Base-by-base conservation (phyloP, 2,329 filamentous ascomycete species). In the Microdochium nivale region DNA sequence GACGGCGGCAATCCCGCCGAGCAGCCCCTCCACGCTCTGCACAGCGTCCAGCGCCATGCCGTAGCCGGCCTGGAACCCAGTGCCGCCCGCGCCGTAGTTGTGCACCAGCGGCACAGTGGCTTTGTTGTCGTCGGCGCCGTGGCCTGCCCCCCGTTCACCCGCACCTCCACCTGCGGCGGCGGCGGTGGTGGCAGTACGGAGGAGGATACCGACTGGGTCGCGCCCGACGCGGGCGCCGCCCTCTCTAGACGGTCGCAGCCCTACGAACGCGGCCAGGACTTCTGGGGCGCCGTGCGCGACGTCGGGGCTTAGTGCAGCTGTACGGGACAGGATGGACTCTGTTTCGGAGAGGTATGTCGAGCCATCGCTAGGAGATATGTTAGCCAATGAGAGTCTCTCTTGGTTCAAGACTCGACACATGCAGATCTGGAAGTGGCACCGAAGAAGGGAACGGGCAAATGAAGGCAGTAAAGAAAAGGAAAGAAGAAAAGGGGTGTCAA, bases 61-160 rank as follows among this genome's bases (percentile, higher is more conserved):
- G 37, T 66, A 70, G 5, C 69, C 68, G 3, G 72, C 71, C 49
- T 75, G 72, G 53, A 70, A 75, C 0, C 72, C 72, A 2, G 72
- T 71, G 11, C 72, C 72, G 1, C 72, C 70, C 4, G 71, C 72
- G 4, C 72, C 72, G 54, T 76, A 74, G 50, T 73, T 72, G 55
- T 73, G 71, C 3, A 73, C 65, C 10, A 70, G 47, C 0, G 53
- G 50, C 1, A 60, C 56, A 14, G 55, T 55, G 37, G 59, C n/a
- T n/a, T 25, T 5, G 27, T 30, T 11, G 5, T 16, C 4, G 13
- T 37, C 33, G n/a, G n/a, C n/a, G n/a, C n/a, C n/a, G n/a, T n/a
- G n/a, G n/a, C n/a, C n/a, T n/a, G n/a, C n/a, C n/a, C n/a, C n/a
- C n/a, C n/a, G n/a, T n/a, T n/a, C n/a, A n/a, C n/a, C n/a, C n/a